These are phyloP conservation scores for Bonnemaisonia californica DNA, from an alignment of 31 red algal genomes.

Conservation along the genomic window DNA sequence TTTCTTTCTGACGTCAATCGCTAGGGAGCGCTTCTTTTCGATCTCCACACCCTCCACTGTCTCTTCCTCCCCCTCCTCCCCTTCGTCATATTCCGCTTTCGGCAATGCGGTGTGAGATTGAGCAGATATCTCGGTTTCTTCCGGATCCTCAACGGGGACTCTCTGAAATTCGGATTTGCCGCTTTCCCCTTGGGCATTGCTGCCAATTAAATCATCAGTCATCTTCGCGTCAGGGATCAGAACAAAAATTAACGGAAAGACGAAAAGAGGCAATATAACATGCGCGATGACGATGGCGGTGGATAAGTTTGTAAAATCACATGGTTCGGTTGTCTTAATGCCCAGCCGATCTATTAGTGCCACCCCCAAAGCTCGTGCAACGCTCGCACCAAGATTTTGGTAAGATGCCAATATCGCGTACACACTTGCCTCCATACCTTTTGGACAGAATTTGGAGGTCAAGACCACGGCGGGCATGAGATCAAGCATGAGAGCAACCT, in stretches of 20 bases:
- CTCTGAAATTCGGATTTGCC: constrained; percentile 27
- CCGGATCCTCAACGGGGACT: constrained; percentile 35
- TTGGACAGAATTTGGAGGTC: constrained; percentile 65
- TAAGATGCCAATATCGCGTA: constrained; percentile 68
- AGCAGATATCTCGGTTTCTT: constrained; percentile 22
- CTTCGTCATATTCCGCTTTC: too few relatives aligned
- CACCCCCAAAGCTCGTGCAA: constrained; percentile 63
- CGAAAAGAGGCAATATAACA: constrained; percentile 49
- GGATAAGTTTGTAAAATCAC: constrained; percentile 64
- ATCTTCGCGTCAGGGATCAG: constrained; percentile 63
- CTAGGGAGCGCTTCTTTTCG: too few relatives aligned
- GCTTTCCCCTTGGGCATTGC: constrained; percentile 29
- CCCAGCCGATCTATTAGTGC: constrained; percentile 58
- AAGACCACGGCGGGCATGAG: constrained; percentile 77
- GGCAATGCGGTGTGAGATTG: too few relatives aligned
- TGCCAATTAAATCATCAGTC: constrained; percentile 56
- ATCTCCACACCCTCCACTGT: too few relatives aligned
- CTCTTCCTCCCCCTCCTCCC: too few relatives aligned
- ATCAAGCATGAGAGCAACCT: constrained; percentile 49
- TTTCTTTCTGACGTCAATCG: too few relatives aligned
- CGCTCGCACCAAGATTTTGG: constrained; percentile 57
- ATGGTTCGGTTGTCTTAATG: constrained; percentile 58
- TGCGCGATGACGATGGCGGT: constrained; percentile 63
- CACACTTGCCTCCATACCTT: constrained; percentile 70
- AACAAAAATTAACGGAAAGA: constrained; percentile 62